Evolutionary conservation across 495 filamentous ascomycete species (phyloP).

Genomic region (Tuber umbilicatum): DNA sequence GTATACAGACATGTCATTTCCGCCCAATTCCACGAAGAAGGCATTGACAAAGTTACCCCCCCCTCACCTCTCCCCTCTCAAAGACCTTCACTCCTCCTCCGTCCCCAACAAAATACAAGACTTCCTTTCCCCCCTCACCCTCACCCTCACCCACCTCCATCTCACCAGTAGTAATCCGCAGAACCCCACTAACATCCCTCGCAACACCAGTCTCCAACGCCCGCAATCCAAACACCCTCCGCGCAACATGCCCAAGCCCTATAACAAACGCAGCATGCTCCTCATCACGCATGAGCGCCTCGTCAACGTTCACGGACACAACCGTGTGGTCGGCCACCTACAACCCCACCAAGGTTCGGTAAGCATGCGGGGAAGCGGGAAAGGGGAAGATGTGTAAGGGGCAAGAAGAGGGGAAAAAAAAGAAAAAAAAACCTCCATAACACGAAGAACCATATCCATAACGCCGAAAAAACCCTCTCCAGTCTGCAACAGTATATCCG

Average conservation of each 20-base stretch:
- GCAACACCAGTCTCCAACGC: conserved; percentile 77
- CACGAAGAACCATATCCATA: conserved; percentile 47
- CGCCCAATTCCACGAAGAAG: background rate
- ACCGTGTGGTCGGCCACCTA: conserved; percentile 56
- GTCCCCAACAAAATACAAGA: conserved; percentile 73
- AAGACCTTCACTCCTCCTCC: conserved; percentile 68
- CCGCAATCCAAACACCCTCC: conserved; percentile 61
- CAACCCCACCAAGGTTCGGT: conserved; percentile 26
- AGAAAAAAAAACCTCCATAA: conserved; percentile 50
- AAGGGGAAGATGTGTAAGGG: too few relatives aligned
- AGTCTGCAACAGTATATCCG: conserved; percentile 53
- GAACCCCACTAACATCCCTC: conserved; percentile 81
- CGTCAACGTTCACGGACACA: conserved; percentile 62
- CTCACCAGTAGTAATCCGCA: conserved; percentile 62
- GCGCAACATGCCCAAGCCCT: conserved; percentile 66
- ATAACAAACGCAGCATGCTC: conserved; percentile 64
- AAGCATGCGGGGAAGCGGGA: too few relatives aligned
- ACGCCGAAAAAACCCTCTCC: conserved; percentile 42
- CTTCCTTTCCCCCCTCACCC: conserved; percentile 63
- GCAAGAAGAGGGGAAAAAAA: background rate
- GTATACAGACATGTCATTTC: background rate
- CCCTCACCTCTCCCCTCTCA: conserved; percentile 56
- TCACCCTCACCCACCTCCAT: conserved; percentile 38
- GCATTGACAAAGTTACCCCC: conserved; percentile 5
- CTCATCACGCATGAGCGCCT: conserved; percentile 55